Conservation (phyloP, 2,329 filamentous ascomycete genomes). For the Claviceps fusiformis region DNA sequence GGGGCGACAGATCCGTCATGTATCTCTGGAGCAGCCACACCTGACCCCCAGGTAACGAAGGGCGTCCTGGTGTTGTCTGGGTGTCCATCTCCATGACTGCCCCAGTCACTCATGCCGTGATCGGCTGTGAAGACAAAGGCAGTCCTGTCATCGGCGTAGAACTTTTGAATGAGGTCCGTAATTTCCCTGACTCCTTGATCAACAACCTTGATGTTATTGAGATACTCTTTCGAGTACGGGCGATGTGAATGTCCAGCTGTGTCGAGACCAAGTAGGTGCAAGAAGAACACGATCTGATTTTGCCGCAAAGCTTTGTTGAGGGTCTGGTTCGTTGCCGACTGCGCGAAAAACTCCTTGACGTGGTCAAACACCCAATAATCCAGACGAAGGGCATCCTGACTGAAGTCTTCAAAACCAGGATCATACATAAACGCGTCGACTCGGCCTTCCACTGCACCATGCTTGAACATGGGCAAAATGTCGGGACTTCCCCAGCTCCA, state of each 20-base stretch:
- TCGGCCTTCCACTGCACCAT: slow-evolving; percentile 75
- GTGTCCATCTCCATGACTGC: slow-evolving; percentile 96
- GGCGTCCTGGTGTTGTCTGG: slow-evolving; percentile 94
- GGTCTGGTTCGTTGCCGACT: slow-evolving; percentile 64
- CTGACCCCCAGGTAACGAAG: slow-evolving; percentile 84
- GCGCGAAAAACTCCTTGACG: slow-evolving; percentile 73
- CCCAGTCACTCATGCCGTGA: slow-evolving; percentile 98
- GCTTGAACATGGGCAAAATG: slow-evolving; percentile 92
- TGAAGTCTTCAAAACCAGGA: slow-evolving; percentile 81
- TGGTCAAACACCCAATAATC: slow-evolving; percentile 95
- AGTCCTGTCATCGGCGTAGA: slow-evolving; percentile 74
- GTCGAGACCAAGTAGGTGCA: slow-evolving; percentile 85
- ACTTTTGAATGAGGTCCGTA: slow-evolving; percentile 65
- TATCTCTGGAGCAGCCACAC: slow-evolving; percentile 61
- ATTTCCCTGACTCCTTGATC: slow-evolving; percentile 82
- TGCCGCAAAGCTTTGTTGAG: slow-evolving; percentile 59
- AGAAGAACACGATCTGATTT: slow-evolving; percentile 86
- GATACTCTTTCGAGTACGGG: slow-evolving; percentile 89
- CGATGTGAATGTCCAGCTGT: slow-evolving; percentile 76
- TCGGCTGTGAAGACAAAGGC: slow-evolving; percentile 96
- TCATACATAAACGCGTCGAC: slow-evolving; percentile 81
- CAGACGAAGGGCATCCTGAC: slow-evolving; percentile 62
- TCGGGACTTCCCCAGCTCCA: slow-evolving; percentile 99
- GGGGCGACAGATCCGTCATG: slow-evolving; percentile 43
- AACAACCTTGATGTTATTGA: slow-evolving; percentile 88